Evolutionary conservation across 148 eudicot species (phyloP).

Genomic region (Amaranthus hypochondriacus): DNA sequence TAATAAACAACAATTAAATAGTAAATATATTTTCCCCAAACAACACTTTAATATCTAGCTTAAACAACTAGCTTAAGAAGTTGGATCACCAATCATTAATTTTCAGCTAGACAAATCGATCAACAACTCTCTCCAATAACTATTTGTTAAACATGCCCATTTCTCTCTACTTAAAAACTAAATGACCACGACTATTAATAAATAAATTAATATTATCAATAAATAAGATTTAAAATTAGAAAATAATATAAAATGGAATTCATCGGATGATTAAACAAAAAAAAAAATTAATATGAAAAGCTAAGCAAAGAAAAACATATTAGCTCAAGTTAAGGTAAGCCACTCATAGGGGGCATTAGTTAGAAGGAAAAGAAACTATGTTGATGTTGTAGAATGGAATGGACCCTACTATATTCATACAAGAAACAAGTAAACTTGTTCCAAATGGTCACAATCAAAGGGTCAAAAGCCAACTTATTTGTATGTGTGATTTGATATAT

Average conservation of each 20-base stretch:
- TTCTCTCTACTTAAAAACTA: too few species aligned
- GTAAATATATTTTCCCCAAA: too few species aligned
- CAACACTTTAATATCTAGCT: too few species aligned
- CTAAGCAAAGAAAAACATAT: not conserved
- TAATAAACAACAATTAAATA: too few species aligned
- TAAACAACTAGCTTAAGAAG: too few species aligned
- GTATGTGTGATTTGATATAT: slow-evolving; percentile 10
- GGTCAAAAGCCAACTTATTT: slow-evolving; percentile 13
- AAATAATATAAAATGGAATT: not conserved
- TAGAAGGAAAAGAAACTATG: not conserved
- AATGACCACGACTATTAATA: too few species aligned
- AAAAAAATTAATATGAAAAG: not conserved
- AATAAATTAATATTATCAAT: too few species aligned
- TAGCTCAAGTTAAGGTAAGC: not conserved
- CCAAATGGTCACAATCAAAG: not conserved
- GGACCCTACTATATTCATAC: not conserved
- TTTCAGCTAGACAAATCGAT: too few species aligned
- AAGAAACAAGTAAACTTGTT: not conserved
- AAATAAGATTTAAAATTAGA: too few species aligned
- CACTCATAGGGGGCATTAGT: not conserved
- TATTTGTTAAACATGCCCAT: too few species aligned
- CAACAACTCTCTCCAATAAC: too few species aligned
- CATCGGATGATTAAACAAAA: not conserved
- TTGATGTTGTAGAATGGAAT: not conserved
- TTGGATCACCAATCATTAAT: too few species aligned